phyloP scores from a whole-genome alignment of 805 yeast genomes.

The Candida sithepensis region DNA sequence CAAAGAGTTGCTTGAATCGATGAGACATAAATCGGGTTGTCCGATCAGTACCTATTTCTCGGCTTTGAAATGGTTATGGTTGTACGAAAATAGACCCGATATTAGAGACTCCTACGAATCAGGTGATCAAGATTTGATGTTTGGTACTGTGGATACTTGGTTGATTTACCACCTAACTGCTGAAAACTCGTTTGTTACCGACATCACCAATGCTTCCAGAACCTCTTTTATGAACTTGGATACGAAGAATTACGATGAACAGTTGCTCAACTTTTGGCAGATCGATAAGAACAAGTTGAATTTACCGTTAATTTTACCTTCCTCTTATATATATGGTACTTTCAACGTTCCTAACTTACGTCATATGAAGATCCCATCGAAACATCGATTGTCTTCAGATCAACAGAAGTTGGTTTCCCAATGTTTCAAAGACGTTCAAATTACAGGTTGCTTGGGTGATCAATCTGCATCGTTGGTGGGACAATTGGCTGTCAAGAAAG shows the following conservation, averaged over 20 bases:
- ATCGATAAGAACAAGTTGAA: conserved; percentile 62
- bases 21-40: conserved; percentile 71
- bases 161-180: conserved; percentile 77
- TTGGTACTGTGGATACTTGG: conserved; percentile 96
- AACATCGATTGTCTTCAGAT: not conserved
- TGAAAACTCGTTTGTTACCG: conserved; percentile 70
- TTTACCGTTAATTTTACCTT: conserved; percentile 75
- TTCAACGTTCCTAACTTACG: conserved; percentile 57
- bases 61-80: conserved; percentile 86
- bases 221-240: conserved; percentile 85
- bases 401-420: conserved; percentile 7
- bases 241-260: conserved; percentile 70
- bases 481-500: conserved; percentile 77
- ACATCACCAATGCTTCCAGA: conserved; percentile 88
- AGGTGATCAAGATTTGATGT: conserved; percentile 72
- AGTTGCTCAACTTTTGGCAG: conserved; percentile 73
- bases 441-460: conserved; percentile 90
- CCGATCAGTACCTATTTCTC: conserved; percentile 91
- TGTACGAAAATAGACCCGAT: conserved; percentile 70
- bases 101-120: conserved; percentile 66
- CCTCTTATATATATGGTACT: conserved; percentile 74
- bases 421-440: conserved; percentile 60
- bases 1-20: conserved; percentile 50
- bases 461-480: conserved; percentile 94
- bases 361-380: conserved; percentile 9